Base-by-base conservation (phyloP, 768 basidiomycete genomes). In the Boletus patriciae region DNA sequence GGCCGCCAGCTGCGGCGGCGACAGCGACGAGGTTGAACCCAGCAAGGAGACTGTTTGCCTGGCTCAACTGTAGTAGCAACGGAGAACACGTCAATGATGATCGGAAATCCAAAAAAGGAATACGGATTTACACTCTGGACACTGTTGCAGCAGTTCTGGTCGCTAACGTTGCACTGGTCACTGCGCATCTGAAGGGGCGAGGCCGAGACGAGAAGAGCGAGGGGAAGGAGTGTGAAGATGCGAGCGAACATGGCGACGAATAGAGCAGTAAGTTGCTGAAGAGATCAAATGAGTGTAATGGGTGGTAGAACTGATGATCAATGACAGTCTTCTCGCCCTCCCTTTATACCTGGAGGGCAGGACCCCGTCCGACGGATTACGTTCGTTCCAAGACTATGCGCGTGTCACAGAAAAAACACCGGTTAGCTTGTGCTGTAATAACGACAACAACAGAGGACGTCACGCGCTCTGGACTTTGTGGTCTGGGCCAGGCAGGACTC, bases 151-250 rank as follows among this genome's bases (percentile, higher is more conserved):
- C 66, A 66, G 9, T 23, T 9, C 16, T 40, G 41, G 59, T 41
- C 2, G 38, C 0, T 1, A 23, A 53, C 58, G 45, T 45, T 47
- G 48, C 61, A 67, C 47, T 53, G 41, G 21, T n/a, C 23, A 2
- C 37, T 13, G 36, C 62, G 53, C 3, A 45, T 57, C 40, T 47
- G 23, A 9, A 56, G 60, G 52, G 46, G 48, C 0, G 38, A 21
- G 11, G 62, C 60, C 25, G 56, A 47, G 21, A 29, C 64, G 10
- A 64, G 41, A 27, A 62, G 46, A 51, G 57, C 67, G 9, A 68
- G 36, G 15, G 60, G 60, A 4, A 60, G n/a, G 25, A 69, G 46
- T 38, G 67, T 52, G 11, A 63, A 18, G 52, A 64, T 6, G 6
- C 60, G 62, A 46, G 66, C 50, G 21, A 67, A 56, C 65, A 66